phyloP scores from a whole-genome alignment of 2,329 filamentous ascomycete genomes.

The Penicillium palitans region DNA sequence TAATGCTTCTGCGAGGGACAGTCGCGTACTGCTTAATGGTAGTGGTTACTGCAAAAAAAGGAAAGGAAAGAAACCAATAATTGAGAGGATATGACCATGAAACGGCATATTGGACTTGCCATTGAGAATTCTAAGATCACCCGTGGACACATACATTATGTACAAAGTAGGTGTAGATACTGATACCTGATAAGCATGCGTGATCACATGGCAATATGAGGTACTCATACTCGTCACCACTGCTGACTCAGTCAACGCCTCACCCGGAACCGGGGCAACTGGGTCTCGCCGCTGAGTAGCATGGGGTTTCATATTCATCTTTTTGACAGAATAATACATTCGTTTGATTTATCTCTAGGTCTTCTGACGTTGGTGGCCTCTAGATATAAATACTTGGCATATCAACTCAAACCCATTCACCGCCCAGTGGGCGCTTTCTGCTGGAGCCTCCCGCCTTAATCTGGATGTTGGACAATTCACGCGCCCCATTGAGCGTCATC shows the following conservation, averaged over 20 bases:
- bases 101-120: neutral
- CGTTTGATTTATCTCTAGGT: neutral
- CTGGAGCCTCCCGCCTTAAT: slow-evolving; percentile 5
- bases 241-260: slow-evolving; percentile 9
- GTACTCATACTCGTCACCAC: neutral
- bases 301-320: neutral
- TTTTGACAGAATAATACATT: neutral
- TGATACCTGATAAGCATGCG: neutral
- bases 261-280: neutral
- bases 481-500: slow-evolving; percentile 19
- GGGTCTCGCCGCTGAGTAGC: neutral
- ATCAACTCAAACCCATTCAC: slow-evolving; percentile 2
- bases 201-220: neutral
- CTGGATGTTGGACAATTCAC: slow-evolving; percentile 21
- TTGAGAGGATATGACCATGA: neutral
- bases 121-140: neutral
- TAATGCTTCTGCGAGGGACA: neutral
- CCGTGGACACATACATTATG: no score
- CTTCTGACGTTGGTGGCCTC: neutral
- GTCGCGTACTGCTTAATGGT: neutral
- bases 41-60: neutral
- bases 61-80: neutral
- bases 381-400: neutral
- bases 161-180: neutral
- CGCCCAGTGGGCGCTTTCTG: slow-evolving; percentile 6